Conservation (phyloP, 257 asterid genomes). For the Parsonsia alboflavescens region DNA sequence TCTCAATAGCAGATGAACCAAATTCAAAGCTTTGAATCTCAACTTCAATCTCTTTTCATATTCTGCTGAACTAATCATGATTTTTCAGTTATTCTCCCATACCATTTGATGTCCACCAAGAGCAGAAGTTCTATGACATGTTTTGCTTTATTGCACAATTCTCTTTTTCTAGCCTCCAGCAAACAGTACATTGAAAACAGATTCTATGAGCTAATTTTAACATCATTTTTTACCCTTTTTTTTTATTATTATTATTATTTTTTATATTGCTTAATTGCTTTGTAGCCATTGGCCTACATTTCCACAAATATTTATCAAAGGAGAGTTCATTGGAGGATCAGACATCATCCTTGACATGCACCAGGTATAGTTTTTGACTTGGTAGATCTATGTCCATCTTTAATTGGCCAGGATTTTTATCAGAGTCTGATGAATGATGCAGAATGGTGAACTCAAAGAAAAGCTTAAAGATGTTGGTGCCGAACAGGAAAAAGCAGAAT, state of each 20-base stretch:
- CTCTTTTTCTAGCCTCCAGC: not conserved
- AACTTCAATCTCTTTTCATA: not conserved
- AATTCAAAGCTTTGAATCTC: not conserved
- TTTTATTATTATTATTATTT: not conserved
- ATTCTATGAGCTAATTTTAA: not conserved
- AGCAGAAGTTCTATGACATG: too few species aligned
- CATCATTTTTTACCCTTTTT: not conserved
- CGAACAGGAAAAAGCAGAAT: constrained; percentile 33
- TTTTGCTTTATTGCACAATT: too few species aligned
- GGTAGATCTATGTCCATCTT: not conserved
- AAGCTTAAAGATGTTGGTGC: constrained; percentile 43
- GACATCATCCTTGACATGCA: constrained; percentile 95
- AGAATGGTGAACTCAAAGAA: constrained; percentile 75
- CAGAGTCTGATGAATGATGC: constrained; percentile 23
- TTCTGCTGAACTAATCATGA: not conserved
- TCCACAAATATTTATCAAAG: constrained; percentile 90
- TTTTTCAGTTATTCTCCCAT: not conserved
- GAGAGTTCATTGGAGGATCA: constrained; percentile 94
- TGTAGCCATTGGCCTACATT: constrained; percentile 98
- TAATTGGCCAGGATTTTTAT: not conserved
- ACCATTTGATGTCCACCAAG: not conserved
- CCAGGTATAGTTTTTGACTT: constrained; percentile 39
- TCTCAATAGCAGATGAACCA: not conserved
- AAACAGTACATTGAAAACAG: not conserved
- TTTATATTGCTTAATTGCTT: not conserved